Conservation (phyloP, 2,329 filamentous ascomycete species). For the Fonsecaea nubica region DNA sequence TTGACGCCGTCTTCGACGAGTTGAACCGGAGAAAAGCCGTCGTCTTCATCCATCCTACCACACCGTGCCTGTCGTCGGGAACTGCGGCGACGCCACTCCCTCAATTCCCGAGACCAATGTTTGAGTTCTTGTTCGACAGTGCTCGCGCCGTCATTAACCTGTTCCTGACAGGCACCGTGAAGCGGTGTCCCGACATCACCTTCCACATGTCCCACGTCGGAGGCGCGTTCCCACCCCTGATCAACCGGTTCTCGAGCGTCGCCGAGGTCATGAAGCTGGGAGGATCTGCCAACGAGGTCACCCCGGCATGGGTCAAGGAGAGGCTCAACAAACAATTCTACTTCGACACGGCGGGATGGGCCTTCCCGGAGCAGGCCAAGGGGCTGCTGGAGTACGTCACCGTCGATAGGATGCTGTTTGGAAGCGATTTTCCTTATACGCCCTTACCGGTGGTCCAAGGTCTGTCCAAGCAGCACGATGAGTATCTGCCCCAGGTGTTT, state of each 20-base stretch:
- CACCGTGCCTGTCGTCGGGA: constrained; percentile 34
- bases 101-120: constrained; percentile 53
- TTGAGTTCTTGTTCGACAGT: constrained; percentile 63
- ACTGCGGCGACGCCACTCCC: constrained; percentile 37
- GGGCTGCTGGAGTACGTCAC: constrained; percentile 38
- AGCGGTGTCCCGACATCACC: constrained; percentile 54
- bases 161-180: constrained; percentile 56
- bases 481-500: constrained; percentile 35
- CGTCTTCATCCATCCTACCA: constrained; percentile 64
- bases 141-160: constrained; percentile 57
- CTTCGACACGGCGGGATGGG: constrained; percentile 40
- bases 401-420: constrained; percentile 37
- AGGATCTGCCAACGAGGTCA: constrained; percentile 30
- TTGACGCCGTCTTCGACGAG: constrained; percentile 57
- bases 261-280: constrained; percentile 34
- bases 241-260: constrained; percentile 36
- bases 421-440: constrained; percentile 40
- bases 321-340: constrained; percentile 39
- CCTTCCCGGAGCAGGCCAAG: constrained; percentile 38
- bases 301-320: constrained; percentile 36
- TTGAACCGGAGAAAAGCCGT: constrained; percentile 56
- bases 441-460: constrained; percentile 26
- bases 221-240: constrained; percentile 50
- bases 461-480: constrained; percentile 36
- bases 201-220: constrained; percentile 59